Percentiles rank a stretch among this genome's conserved stretches.
Conservation (phyloP, 2,329 filamentous ascomycete genomes). For the Bipolaris gigantea region DNA sequence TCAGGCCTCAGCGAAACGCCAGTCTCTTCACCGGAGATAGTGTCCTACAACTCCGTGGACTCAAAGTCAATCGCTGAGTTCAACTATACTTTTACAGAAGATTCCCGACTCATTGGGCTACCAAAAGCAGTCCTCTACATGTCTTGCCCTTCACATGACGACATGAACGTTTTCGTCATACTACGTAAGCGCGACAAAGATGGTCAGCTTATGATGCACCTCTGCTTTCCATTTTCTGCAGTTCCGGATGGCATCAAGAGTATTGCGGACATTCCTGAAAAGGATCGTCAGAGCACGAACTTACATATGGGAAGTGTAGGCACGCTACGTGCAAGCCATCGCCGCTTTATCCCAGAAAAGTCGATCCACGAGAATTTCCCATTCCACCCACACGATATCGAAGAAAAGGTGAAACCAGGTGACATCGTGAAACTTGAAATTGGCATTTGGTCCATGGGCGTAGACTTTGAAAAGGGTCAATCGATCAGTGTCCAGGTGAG, state of each 20-base stretch:
- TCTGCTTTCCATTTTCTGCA: conserved; percentile 45
- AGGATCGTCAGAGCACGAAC: conserved; percentile 47
- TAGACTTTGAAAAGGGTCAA: conserved; percentile 52
- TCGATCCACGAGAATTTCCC: conserved; percentile 32
- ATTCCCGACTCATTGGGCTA: conserved; percentile 49
- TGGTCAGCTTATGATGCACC: conserved; percentile 43
- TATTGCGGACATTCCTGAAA: conserved; percentile 62
- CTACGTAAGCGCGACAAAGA: conserved; percentile 50
- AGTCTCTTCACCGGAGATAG: background rate
- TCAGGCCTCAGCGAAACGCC: conserved; percentile 5
- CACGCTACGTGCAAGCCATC: conserved; percentile 51
- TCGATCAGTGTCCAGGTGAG: conserved; percentile 21
- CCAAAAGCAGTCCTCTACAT: conserved; percentile 54
- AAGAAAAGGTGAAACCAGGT: conserved; percentile 48
- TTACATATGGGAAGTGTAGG: conserved; percentile 50
- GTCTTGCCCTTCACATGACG: conserved; percentile 48
- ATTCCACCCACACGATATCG: conserved; percentile 46
- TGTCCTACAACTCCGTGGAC: conserved; percentile 24
- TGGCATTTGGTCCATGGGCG: conserved; percentile 53
- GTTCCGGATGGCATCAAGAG: conserved; percentile 28
- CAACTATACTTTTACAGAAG: conserved; percentile 37
- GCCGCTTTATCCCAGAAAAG: conserved; percentile 33
- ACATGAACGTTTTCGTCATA: conserved; percentile 50
- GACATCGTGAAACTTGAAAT: conserved; percentile 52
- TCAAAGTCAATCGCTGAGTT: conserved; percentile 17